Base-by-base conservation (phyloP, 108 stramenopile genomes). In the Skeletonema tropicum region DNA sequence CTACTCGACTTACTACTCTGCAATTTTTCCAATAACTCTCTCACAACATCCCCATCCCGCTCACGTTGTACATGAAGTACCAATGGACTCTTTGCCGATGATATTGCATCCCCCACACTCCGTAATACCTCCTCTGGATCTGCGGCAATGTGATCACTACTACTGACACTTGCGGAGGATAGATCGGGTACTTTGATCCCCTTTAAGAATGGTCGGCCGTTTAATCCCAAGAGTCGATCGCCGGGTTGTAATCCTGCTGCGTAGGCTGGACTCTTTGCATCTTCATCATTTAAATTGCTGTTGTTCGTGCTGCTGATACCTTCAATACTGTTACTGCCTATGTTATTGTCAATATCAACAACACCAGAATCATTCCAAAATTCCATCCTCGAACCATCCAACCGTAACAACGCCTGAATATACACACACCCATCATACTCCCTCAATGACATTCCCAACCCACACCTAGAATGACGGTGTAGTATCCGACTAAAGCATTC, bases 361-460 rank as follows among this genome's bases (percentile, higher is more conserved):
- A 29, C 38, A 39, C 2, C 38, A 39, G 11, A 0, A 0, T n/a
- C 15, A 45, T n/a, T 45, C 3, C 11, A 55, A 48, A 68, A 31
- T 23, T 79, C 63, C 23, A 84, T 67, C 57, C 69, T 69, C 5
- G 80, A 55, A 35, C 78, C 84, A 74, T 76, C 74, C 14, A 52
- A 21, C 3, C 67, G 36, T 19, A 68, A 55, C 63, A 89, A 70
- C 9, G 82, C 86, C 58, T 88, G 83, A 4, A 90, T 80, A 45
- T 74, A 77, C 5, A 87, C 66, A 49, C 68, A 74, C 12, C 89
- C 81, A 12, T 77, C 73, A 35, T 75, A 61, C 70, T 85, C 83
- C 1, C 75, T 41, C 76, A 94, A 64, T 29, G 85, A 86, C 86
- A 94, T 88, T 26, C 94, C 94, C 61, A 94, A 60, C 32, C 94